These are phyloP conservation scores for Apophysomyces trapeziformis DNA, from an alignment of 371 early-diverging fungal genomes.

Conservation along the genomic window DNA sequence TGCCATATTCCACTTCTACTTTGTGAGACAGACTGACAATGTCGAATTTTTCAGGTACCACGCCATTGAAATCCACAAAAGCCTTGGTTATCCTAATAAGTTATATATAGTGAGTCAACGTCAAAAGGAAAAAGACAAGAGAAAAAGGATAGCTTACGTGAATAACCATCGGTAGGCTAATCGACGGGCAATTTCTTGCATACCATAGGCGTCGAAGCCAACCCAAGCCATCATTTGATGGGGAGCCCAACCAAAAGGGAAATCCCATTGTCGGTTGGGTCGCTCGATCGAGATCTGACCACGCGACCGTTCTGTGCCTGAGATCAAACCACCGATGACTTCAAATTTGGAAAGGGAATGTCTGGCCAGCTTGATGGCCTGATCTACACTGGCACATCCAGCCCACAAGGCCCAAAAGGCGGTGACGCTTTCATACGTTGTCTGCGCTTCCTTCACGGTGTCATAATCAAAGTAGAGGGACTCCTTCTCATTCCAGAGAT, in stretches of 20 bases:
- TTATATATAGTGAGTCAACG: not conserved
- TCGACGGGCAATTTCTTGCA: constrained; percentile 74
- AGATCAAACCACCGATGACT: constrained; percentile 85
- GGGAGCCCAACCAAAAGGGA: constrained; percentile 97
- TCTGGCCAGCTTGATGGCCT: constrained; percentile 65
- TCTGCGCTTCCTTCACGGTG: constrained; percentile 52
- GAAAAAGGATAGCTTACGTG: constrained; percentile 56
- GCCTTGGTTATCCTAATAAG: constrained; percentile 71
- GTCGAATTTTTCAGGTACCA: constrained; percentile 95
- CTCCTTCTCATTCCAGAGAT: constrained; percentile 70
- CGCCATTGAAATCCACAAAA: constrained; percentile 95
- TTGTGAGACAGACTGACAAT: constrained; percentile 90
- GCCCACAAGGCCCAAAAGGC: constrained; percentile 82
- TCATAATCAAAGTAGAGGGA: constrained; percentile 71
- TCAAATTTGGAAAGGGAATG: constrained; percentile 75
- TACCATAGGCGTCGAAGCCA: constrained; percentile 87
- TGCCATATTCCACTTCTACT: constrained; percentile 95
- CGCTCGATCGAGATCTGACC: constrained; percentile 77
- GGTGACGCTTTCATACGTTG: constrained; percentile 76
- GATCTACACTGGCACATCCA: constrained; percentile 64
- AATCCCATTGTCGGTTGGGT: constrained; percentile 97
- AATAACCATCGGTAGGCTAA: constrained; percentile 95
- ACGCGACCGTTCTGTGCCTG: constrained; percentile 89
- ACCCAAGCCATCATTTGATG: constrained; percentile 97
- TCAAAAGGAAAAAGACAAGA: not conserved